Conservation (phyloP, 768 basidiomycete species). For the Cystobasidium tubakii region DNA sequence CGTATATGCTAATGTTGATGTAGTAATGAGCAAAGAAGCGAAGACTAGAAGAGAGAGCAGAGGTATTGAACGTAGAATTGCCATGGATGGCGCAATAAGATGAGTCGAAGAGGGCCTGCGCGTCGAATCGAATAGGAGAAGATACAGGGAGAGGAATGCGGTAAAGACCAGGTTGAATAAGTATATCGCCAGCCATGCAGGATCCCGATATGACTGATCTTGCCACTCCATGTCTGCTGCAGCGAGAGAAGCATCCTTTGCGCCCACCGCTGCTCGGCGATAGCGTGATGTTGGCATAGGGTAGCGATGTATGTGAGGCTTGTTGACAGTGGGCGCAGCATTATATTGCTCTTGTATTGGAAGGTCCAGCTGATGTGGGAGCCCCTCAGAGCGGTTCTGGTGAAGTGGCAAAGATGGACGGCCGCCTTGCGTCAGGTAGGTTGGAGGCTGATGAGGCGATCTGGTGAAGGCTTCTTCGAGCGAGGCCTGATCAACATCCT, state of each 20-base stretch:
- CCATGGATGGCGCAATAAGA: conserved; percentile 11
- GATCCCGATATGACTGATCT: conserved; percentile 18
- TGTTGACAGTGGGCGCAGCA: background rate
- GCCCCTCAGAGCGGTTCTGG: background rate
- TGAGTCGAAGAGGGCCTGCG: background rate
- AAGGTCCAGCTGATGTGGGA: background rate
- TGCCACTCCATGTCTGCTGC: conserved; percentile 7
- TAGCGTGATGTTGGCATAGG: conserved; percentile 19
- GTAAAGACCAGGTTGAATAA: conserved; percentile 15
- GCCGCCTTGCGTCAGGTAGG: background rate
- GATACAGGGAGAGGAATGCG: background rate
- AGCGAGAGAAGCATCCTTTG: background rate
- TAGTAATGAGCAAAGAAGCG: background rate
- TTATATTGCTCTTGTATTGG: background rate
- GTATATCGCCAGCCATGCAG: conserved; percentile 12
- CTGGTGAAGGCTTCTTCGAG: background rate
- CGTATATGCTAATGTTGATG: conserved; percentile 9
- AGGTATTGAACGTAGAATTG: conserved; percentile 10
- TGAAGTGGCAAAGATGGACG: background rate
- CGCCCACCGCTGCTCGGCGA: background rate
- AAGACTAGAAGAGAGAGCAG: background rate
- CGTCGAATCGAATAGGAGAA: background rate
- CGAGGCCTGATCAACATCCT: background rate
- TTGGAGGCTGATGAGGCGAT: background rate
- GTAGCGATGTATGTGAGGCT: background rate